Conservation (phyloP, 306 rosid genomes). For the Castanea mollissima region DNA sequence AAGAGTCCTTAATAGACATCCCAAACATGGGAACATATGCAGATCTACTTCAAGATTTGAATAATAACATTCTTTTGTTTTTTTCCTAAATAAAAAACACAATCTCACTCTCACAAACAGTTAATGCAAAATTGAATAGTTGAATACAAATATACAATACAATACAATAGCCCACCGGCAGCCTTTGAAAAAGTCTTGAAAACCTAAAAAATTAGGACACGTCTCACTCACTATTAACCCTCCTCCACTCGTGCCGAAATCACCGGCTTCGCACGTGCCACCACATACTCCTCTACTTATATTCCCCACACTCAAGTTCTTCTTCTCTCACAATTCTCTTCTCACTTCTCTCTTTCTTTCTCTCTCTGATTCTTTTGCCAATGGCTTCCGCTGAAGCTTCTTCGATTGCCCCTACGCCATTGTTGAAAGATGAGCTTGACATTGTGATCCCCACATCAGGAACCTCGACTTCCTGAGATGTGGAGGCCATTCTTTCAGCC, state of each 20-base stretch:
- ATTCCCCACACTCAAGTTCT: neutral
- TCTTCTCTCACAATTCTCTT: neutral
- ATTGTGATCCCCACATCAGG: constrained; percentile 84
- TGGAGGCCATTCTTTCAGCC: constrained; percentile 83
- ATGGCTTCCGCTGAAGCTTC: constrained; percentile 26
- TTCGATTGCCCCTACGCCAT: constrained; percentile 25
- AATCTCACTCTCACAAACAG: too few species aligned
- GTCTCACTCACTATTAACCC: constrained; percentile 26
- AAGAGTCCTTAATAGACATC: too few species aligned
- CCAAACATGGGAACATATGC: too few species aligned
- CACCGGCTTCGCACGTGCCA: constrained; percentile 35
- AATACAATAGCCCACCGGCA: too few species aligned
- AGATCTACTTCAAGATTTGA: too few species aligned
- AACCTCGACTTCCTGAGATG: constrained; percentile 89
- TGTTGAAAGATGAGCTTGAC: constrained; percentile 76
- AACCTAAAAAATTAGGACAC: constrained; percentile 38
- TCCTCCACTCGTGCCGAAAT: constrained; percentile 36
- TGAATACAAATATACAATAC: too few species aligned
- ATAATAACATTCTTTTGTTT: too few species aligned
- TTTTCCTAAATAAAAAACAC: too few species aligned
- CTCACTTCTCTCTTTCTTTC: neutral
- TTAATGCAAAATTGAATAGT: too few species aligned
- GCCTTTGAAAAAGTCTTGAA: constrained; percentile 31
- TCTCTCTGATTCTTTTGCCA: neutral
- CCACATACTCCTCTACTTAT: constrained; percentile 22